A percentile compares a stretch with the other conserved stretches of the same genome.
Evolutionary conservation across 805 yeast genomes (phyloP).

Genomic region (Lachancea lanzarotensis): DNA sequence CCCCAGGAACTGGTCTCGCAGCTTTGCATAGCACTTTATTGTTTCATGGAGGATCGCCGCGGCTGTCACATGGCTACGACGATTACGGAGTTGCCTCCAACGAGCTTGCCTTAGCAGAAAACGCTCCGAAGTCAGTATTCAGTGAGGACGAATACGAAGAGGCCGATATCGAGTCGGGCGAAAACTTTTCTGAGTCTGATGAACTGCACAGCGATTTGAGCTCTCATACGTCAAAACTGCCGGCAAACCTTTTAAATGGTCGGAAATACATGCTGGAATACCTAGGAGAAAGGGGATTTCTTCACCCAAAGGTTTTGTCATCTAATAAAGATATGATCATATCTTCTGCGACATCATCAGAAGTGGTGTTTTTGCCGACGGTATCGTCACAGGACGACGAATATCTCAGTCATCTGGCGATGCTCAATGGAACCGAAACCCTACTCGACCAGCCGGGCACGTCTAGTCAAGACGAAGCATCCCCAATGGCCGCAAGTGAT

Average conservation of each 20-base stretch:
- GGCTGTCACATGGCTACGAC: constrained; percentile 2
- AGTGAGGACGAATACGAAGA: constrained; percentile 8
- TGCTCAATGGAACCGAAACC: constrained; percentile 4
- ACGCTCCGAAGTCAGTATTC: neutral
- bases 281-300: constrained; percentile 25
- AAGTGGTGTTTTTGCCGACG: constrained; percentile 32
- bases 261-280: constrained; percentile 14
- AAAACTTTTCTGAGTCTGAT: constrained; percentile 4
- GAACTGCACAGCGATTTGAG: constrained; percentile 4
- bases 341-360: constrained; percentile 31
- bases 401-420: constrained; percentile 16
- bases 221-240: neutral
- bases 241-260: neutral
- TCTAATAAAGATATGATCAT: constrained; percentile 19
- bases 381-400: constrained; percentile 26
- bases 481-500: neutral
- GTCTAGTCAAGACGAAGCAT: neutral
- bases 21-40: neutral
- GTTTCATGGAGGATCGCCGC: constrained; percentile 3
- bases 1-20: neutral
- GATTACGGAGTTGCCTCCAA: constrained; percentile 2
- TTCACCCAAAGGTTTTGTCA: constrained; percentile 16
- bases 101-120: constrained; percentile 1
- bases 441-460: neutral
- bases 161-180: constrained; percentile 10